These are phyloP conservation scores for Celoporthe dispersa DNA, from an alignment of 2,329 filamentous ascomycete species.

Conservation along the genomic window DNA sequence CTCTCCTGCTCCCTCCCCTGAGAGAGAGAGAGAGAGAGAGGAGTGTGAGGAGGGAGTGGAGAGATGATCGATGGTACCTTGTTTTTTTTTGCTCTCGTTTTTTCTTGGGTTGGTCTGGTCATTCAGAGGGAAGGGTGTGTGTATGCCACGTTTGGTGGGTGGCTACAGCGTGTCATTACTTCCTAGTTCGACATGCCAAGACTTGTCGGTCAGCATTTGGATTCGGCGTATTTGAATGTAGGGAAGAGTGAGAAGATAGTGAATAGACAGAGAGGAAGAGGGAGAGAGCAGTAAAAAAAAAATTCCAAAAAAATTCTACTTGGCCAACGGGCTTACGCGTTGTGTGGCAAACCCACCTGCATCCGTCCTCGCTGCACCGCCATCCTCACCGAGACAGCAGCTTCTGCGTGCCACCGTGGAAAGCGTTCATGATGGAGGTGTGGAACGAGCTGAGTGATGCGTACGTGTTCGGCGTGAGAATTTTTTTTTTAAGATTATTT, in stretches of 20 bases:
- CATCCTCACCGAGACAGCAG: background rate
- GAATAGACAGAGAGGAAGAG: too few species aligned
- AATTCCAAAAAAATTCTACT: too few species aligned
- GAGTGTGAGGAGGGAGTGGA: background rate
- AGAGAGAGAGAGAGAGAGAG: too few species aligned
- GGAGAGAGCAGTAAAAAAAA: background rate
- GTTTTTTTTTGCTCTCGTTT: too few species aligned
- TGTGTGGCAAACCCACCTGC: background rate
- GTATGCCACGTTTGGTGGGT: background rate
- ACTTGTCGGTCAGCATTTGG: constrained; percentile 6
- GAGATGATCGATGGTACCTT: background rate
- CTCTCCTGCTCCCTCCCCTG: too few species aligned
- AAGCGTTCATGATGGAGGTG: background rate
- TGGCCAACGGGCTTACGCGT: background rate
- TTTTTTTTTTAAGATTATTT: background rate
- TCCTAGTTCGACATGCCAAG: constrained; percentile 2
- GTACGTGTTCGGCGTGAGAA: background rate
- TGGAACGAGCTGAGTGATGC: background rate
- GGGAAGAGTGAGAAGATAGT: too few species aligned
- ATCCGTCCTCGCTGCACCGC: background rate
- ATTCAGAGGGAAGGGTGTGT: background rate
- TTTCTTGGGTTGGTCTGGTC: background rate
- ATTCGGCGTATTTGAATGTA: background rate
- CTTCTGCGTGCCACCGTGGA: background rate
- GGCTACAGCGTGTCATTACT: background rate